Conservation (phyloP, 768 basidiomycete genomes). For the Pleurotus eryngii region DNA sequence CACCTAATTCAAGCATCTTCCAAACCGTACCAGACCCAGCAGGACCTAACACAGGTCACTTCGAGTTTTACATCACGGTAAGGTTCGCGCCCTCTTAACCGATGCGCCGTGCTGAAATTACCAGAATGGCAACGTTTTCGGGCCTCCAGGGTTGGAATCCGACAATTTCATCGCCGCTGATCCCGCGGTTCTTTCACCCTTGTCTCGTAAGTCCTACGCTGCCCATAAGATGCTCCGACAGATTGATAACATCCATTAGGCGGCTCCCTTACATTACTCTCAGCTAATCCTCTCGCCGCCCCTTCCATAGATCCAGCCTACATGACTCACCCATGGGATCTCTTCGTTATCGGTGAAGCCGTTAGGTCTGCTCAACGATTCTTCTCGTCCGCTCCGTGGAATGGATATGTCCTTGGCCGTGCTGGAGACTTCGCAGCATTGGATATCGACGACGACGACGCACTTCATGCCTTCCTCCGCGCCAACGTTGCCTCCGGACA, state of each 20-base stretch:
- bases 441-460: too few species aligned
- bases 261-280: conserved; percentile 22
- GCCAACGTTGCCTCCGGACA: too few species aligned
- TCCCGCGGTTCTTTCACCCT: conserved; percentile 28
- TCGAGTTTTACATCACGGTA: conserved; percentile 18
- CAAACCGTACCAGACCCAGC: conserved; percentile 18
- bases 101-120: background rate
- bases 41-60: conserved; percentile 17
- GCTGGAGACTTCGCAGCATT: too few species aligned
- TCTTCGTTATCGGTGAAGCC: conserved; percentile 23
- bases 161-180: conserved; percentile 28
- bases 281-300: conserved; percentile 18
- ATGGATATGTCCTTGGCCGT: conserved; percentile 17
- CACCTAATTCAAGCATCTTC: conserved; percentile 12
- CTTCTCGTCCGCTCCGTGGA: conserved; percentile 23
- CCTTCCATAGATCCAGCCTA: conserved; percentile 25
- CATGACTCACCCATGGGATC: conserved; percentile 17
- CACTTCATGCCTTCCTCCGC: too few species aligned
- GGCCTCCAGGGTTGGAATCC: conserved; percentile 13
- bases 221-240: background rate
- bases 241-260: conserved; percentile 9
- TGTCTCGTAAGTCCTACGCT: conserved; percentile 25
- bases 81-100: background rate
- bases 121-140: background rate
- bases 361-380: conserved; percentile 22